phyloP scores from a whole-genome alignment of 495 filamentous ascomycete genomes.

The Lepraria neglecta region DNA sequence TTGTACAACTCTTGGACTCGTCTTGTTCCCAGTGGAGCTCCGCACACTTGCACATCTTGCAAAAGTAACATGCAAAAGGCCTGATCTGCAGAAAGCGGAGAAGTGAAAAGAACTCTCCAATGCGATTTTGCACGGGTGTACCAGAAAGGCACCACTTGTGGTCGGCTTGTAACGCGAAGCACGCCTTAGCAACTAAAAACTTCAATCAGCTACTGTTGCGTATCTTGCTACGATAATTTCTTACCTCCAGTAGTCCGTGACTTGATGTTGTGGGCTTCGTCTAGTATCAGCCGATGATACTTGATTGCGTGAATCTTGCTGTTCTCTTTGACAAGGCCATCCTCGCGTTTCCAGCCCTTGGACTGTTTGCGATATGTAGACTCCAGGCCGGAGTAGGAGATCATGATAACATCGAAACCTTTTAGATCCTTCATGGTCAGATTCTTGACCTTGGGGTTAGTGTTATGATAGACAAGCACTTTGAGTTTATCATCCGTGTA shows the following conservation, averaged over 20 bases:
- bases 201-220: neutral
- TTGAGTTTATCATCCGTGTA: constrained; percentile 87
- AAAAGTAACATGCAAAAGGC: constrained; percentile 90
- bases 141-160: constrained; percentile 95
- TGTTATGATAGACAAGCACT: constrained; percentile 82
- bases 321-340: constrained; percentile 69
- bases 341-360: constrained; percentile 78
- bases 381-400: constrained; percentile 90
- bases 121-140: constrained; percentile 89
- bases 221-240: neutral
- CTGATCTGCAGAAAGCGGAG: constrained; percentile 80
- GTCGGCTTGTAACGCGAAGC: constrained; percentile 76
- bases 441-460: constrained; percentile 73
- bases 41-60: constrained; percentile 73
- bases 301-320: constrained; percentile 77
- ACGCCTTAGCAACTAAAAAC: constrained; percentile 64
- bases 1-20: constrained; percentile 56
- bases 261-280: constrained; percentile 97
- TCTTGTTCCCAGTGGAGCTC: constrained; percentile 77
- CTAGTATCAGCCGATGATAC: constrained; percentile 87
- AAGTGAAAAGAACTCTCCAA: constrained; percentile 94
- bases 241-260: constrained; percentile 65
- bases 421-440: constrained; percentile 65
- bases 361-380: constrained; percentile 87
- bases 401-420: constrained; percentile 87